Evolutionary conservation across 2,329 filamentous ascomycete species (phyloP).

Genomic region (Arthrobotrys entomopaga): DNA sequence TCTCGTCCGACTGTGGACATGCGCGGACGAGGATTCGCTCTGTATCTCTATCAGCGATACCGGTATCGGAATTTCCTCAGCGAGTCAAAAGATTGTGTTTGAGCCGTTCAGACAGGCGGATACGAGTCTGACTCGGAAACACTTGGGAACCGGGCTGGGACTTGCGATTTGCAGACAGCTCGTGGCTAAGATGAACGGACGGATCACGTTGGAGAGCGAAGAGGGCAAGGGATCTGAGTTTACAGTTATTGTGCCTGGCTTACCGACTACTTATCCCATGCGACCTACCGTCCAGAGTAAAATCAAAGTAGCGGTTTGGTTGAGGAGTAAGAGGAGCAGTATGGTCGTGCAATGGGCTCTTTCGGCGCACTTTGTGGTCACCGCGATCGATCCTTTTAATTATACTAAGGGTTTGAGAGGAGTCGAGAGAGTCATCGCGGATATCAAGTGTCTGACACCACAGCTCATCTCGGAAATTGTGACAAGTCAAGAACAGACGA

Average conservation of each 20-base stretch:
- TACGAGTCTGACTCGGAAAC: constrained; percentile 78
- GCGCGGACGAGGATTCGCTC: constrained; percentile 73
- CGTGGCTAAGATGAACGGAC: constrained; percentile 70
- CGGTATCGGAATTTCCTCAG: constrained; percentile 82
- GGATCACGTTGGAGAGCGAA: constrained; percentile 69
- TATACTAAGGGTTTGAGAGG: constrained; percentile 23
- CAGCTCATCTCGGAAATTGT: constrained; percentile 48
- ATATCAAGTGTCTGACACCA: constrained; percentile 49
- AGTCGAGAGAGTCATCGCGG: constrained; percentile 42
- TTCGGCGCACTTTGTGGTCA: constrained; percentile 33
- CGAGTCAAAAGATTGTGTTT: constrained; percentile 74
- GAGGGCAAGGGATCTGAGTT: constrained; percentile 69
- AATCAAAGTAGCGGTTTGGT: constrained; percentile 48
- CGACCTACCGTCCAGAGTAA: constrained; percentile 34
- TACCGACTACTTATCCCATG: constrained; percentile 30
- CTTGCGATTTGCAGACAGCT: constrained; percentile 73
- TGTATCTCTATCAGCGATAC: constrained; percentile 81
- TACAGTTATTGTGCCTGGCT: constrained; percentile 61
- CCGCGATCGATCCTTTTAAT: constrained; percentile 26
- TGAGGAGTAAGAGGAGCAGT: constrained; percentile 48
- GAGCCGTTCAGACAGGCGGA: constrained; percentile 77
- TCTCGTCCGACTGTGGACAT: constrained; percentile 68
- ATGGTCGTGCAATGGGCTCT: constrained; percentile 49
- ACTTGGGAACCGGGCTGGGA: constrained; percentile 72
- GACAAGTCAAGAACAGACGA: constrained; percentile 18